Evolutionary conservation across 306 rosid species (phyloP).

Genomic region (Prinsepia uniflora): DNA sequence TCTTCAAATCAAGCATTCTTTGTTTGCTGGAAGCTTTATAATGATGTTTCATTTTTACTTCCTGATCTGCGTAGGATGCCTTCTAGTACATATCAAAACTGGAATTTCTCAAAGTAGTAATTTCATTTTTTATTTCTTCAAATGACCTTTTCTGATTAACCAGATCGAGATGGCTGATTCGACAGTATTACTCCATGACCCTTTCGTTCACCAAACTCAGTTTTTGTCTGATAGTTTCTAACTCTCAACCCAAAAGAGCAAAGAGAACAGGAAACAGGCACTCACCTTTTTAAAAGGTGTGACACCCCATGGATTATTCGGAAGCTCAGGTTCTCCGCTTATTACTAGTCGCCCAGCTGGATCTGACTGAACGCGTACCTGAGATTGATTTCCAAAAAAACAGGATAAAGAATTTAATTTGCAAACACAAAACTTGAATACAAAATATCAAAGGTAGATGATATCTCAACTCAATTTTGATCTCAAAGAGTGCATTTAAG

Average conservation of each 20-base stretch:
- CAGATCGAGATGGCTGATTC: too few species aligned
- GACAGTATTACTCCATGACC: background rate
- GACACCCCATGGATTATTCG: slow-evolving; percentile 96
- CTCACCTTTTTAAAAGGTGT: slow-evolving; percentile 90
- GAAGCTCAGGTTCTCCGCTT: slow-evolving; percentile 94
- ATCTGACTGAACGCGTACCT: slow-evolving; percentile 99
- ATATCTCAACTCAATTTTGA: background rate
- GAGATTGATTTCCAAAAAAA: slow-evolving; percentile 10
- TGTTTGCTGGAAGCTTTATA: background rate
- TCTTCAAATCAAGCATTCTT: slow-evolving; percentile 1
- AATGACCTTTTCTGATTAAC: background rate
- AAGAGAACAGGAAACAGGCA: background rate
- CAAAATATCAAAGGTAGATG: background rate
- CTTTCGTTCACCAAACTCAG: background rate
- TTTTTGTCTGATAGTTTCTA: background rate
- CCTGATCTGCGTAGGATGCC: background rate
- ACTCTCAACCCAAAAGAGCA: background rate
- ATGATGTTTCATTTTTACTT: background rate
- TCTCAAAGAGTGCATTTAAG: background rate
- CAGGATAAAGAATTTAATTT: slow-evolving; percentile 4
- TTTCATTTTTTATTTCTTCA: background rate
- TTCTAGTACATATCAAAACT: background rate
- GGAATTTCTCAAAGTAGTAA: background rate
- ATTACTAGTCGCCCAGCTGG: slow-evolving; percentile 92
- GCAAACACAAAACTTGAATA: background rate